Evolutionary conservation across 1,284 basidiomycete genomes (phyloP), one percentile per base, ranked within the genome.

Genomic region (Hemileia vastatrix): DNA sequence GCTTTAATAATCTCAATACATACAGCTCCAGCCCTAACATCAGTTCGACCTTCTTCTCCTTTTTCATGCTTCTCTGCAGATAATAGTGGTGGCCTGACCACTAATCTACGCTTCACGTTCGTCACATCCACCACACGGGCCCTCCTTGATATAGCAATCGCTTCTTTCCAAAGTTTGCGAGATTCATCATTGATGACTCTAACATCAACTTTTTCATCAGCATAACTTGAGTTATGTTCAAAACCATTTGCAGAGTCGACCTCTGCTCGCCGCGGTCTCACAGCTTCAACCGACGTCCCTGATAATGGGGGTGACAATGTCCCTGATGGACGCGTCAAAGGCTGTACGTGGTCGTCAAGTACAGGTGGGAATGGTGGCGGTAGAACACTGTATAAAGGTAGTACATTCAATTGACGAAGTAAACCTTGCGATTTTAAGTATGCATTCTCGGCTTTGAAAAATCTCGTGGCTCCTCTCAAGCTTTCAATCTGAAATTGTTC

Each of bases 401-500:
- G 79, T 2, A 83, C 76, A 66, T 87, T 82, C 62, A 97, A 84
- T 70, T 91, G 87, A 61, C 83, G 81, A 67, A 93, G 83, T 0
- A 96, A 80, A 71, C 91, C 89, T 72, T 88, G 86, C 1, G 90
- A 87, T 73, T 89, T 93, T 75, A 98, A 83, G 73, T 88, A 88
- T 1, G 88, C 83, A 76, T 98, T 98, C 76, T 98, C 94, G 40
- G 82, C 84, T 18, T 92, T 84, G 27, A 98, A 79, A 82, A 88
- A 94, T 27, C 88, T 84, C 24, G 98, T 83, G 0, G 90, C 90
- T 2, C 86, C 85, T 48, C 89, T 86, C 18, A 97, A 82, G n/a
- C 86, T 86, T 57, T 94, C 89, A 70, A 97, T 83, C 86, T 94
- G 74, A 21, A 68, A 67, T n/a, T n/a, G n/a, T n/a, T n/a, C n/a